Percentiles rank a stretch among this genome's conserved stretches.
phyloP scores from a whole-genome alignment of 495 filamentous ascomycete genomes.

The Niebla homalea region DNA sequence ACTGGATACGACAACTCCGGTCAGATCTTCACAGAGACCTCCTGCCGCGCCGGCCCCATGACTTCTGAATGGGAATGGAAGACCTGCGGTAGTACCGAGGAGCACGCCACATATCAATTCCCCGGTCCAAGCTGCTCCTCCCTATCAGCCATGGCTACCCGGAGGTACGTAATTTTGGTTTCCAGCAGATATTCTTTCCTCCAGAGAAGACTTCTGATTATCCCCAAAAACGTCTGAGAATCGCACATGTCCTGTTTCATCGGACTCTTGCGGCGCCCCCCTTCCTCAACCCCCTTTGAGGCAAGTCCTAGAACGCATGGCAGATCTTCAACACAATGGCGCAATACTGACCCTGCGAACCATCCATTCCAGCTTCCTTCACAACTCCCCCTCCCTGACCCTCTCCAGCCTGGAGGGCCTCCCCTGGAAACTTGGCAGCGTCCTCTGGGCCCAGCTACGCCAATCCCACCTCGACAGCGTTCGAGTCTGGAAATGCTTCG shows the following conservation, averaged over 20 bases:
- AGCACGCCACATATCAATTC: background rate
- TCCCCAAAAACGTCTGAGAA: no score
- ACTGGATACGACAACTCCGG: slow-evolving; percentile 12
- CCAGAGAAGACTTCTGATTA: no score
- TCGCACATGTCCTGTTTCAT: no score
- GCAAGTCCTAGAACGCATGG: no score
- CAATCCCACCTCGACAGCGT: slow-evolving; percentile 14
- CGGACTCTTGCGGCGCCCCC: no score
- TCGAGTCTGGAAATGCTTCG: slow-evolving; percentile 18
- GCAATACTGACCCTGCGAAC: no score
- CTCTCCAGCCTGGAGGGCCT: slow-evolving; percentile 11
- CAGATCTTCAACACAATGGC: no score
- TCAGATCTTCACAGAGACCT: slow-evolving; percentile 15
- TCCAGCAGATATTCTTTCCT: no score
- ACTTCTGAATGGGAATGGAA: slow-evolving; percentile 14
- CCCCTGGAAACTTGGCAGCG: slow-evolving; percentile 11
- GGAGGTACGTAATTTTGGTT: background rate
- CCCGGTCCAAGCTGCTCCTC: slow-evolving; percentile 14
- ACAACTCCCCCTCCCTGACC: slow-evolving; percentile 12
- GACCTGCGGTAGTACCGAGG: slow-evolving; percentile 2
- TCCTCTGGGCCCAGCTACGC: slow-evolving; percentile 14
- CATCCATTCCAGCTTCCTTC: slow-evolving; percentile 1
- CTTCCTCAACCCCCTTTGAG: no score
- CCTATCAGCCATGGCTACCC: slow-evolving; percentile 13
- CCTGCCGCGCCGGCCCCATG: slow-evolving; percentile 7